A percentile compares a stretch with the other conserved stretches of the same genome.
These are phyloP conservation scores for Vanilla planifolia DNA, from an alignment of 106 monocot species.

Conservation along the genomic window DNA sequence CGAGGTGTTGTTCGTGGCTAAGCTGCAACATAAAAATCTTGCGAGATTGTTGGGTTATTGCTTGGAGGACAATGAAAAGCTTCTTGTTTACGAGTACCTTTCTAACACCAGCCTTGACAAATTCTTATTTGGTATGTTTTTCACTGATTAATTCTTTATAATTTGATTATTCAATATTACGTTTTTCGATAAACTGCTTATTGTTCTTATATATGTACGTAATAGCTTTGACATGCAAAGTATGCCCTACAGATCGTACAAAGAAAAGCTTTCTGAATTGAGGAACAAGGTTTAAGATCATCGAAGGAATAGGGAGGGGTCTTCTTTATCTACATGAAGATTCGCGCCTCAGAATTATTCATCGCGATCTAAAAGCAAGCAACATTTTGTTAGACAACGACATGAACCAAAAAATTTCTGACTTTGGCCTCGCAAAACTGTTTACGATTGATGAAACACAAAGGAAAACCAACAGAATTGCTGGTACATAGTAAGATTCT, in stretches of 20 bases:
- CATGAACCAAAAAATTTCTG: conserved; percentile 17
- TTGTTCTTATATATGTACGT: neutral
- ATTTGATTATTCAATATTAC: neutral
- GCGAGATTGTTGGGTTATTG: conserved; percentile 45
- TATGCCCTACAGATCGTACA: neutral
- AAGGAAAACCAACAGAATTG: conserved; percentile 1
- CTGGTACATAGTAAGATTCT: conserved; percentile 13
- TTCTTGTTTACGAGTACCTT: conserved; percentile 41
- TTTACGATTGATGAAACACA: conserved; percentile 6
- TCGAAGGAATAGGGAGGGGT: conserved; percentile 13
- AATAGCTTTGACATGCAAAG: neutral
- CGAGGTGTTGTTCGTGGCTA: conserved; percentile 37
- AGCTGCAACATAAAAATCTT: conserved; percentile 39
- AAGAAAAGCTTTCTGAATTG: too few relatives aligned
- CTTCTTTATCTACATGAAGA: conserved; percentile 17
- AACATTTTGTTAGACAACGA: conserved; percentile 11
- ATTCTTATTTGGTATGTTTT: conserved; percentile 41
- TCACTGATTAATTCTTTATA: neutral
- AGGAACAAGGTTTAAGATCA: conserved; percentile 8
- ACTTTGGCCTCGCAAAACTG: conserved; percentile 15
- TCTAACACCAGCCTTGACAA: conserved; percentile 35
- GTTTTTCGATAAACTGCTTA: too few relatives aligned
- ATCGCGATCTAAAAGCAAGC: conserved; percentile 18
- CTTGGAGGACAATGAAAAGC: conserved; percentile 25
- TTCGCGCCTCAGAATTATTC: conserved; percentile 7